Percentiles rank a stretch among this genome's conserved stretches.
Conservation (phyloP, 225 moss, liverwort and hornwort species). For the Pseudisothecium myosuroides region DNA sequence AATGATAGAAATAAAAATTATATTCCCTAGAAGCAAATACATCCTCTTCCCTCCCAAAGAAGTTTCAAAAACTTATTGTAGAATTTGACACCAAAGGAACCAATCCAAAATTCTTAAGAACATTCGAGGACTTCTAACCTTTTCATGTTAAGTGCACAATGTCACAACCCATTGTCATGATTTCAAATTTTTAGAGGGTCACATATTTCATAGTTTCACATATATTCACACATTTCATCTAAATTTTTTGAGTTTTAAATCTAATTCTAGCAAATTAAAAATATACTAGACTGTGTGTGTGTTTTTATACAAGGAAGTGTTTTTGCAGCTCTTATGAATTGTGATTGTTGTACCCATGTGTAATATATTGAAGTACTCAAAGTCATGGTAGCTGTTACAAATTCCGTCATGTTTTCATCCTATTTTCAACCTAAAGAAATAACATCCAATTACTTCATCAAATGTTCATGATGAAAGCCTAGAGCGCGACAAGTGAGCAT, state of each 20-base stretch:
- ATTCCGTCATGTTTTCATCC: too few species aligned
- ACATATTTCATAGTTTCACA: too few species aligned
- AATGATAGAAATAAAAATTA: not conserved
- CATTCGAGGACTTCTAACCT: accelerated
- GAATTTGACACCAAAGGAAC: not conserved
- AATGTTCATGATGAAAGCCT: too few species aligned
- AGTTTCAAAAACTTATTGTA: not conserved
- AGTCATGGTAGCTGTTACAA: accelerated
- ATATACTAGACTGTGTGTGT: not conserved
- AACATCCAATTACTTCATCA: too few species aligned
- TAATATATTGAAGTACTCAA: too few species aligned
- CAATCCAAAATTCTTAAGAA: accelerated
- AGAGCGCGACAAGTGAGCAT: accelerated
- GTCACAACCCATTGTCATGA: not conserved
- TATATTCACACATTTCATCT: not conserved
- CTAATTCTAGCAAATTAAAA: too few species aligned
- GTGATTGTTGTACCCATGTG: too few species aligned
- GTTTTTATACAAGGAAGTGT: not conserved
- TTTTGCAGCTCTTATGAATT: too few species aligned
- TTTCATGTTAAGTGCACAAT: not conserved
- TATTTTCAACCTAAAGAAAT: too few species aligned
- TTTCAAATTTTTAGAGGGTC: not conserved
- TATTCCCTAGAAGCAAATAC: not conserved
- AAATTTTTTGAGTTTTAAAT: not conserved
- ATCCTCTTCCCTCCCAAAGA: not conserved